Percentiles rank a stretch among this genome's conserved stretches.
These are phyloP conservation scores for Bipolaris bicolor DNA, from an alignment of 2,329 filamentous ascomycete species.

Conservation along the genomic window DNA sequence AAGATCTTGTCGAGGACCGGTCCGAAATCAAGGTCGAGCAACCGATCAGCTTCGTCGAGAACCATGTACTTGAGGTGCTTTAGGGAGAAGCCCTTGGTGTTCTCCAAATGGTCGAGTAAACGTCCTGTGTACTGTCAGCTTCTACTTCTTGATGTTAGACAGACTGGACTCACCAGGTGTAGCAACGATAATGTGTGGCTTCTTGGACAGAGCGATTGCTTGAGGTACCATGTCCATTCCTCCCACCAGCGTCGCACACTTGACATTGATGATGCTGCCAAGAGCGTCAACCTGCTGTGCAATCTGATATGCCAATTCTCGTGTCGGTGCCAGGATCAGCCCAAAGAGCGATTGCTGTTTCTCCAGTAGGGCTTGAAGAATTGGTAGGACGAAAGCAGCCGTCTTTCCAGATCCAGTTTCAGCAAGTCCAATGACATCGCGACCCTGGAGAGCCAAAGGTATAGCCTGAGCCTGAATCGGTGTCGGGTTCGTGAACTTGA, in stretches of 20 bases:
- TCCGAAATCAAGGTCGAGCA: slow-evolving; percentile 93
- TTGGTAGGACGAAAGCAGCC: slow-evolving; percentile 90
- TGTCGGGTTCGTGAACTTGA: slow-evolving; percentile 86
- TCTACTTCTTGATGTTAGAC: not conserved
- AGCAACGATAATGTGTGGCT: slow-evolving; percentile 91
- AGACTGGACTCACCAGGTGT: slow-evolving; percentile 64
- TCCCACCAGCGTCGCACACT: slow-evolving; percentile 85
- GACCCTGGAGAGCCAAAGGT: slow-evolving; percentile 75
- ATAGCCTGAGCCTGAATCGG: slow-evolving; percentile 89
- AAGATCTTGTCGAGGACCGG: slow-evolving; percentile 92
- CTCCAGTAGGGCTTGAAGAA: slow-evolving; percentile 86
- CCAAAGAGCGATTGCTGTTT: slow-evolving; percentile 85
- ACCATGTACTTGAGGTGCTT: slow-evolving; percentile 84
- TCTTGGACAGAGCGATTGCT: slow-evolving; percentile 89
- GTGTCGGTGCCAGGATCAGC: slow-evolving; percentile 89
- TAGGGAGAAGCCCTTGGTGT: slow-evolving; percentile 93
- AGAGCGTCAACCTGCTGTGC: slow-evolving; percentile 85
- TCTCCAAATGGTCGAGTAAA: slow-evolving; percentile 89
- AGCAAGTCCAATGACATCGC: slow-evolving; percentile 90
- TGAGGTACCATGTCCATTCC: slow-evolving; percentile 97
- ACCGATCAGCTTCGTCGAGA: slow-evolving; percentile 91
- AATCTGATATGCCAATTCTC: slow-evolving; percentile 92
- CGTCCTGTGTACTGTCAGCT: slow-evolving; percentile 59
- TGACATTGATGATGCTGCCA: slow-evolving; percentile 84
- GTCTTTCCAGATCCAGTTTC: slow-evolving; percentile 98